Evolutionary conservation across 2,329 filamentous ascomycete species (phyloP).

Genomic region (Penicillium sp.): DNA sequence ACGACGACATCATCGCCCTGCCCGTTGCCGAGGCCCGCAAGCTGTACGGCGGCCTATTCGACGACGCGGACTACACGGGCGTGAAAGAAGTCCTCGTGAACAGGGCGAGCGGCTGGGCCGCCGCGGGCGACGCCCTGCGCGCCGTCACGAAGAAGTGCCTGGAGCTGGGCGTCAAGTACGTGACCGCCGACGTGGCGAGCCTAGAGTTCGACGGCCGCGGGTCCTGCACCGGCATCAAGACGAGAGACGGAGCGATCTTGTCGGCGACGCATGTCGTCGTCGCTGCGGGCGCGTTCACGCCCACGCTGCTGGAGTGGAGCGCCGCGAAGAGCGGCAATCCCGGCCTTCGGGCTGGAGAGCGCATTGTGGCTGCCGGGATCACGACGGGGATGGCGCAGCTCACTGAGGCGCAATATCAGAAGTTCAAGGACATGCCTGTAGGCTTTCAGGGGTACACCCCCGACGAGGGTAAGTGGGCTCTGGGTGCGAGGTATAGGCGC

Average conservation of each 20-base stretch:
- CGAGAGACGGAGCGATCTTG: constrained; percentile 22
- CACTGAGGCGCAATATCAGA: constrained; percentile 35
- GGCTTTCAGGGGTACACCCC: constrained; percentile 48
- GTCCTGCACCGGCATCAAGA: constrained; percentile 34
- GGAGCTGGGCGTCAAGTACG: constrained; percentile 58
- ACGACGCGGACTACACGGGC: constrained; percentile 58
- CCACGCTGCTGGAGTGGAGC: constrained; percentile 44
- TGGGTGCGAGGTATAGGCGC: not conserved
- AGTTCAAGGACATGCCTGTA: constrained; percentile 44
- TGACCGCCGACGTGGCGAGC: constrained; percentile 40
- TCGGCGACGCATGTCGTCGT: constrained; percentile 30
- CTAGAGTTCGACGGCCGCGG: constrained; percentile 51
- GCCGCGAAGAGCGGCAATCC: constrained; percentile 38
- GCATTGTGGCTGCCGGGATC: constrained; percentile 50
- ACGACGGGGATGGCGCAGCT: constrained; percentile 50
- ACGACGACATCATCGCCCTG: constrained; percentile 47
- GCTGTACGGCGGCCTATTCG: constrained; percentile 58
- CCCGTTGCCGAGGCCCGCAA: constrained; percentile 54
- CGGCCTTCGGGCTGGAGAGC: constrained; percentile 51
- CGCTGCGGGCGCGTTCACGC: constrained; percentile 34
- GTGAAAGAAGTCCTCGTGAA: constrained; percentile 60
- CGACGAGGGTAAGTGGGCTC: constrained; percentile 29
- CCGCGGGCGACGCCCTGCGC: constrained; percentile 57
- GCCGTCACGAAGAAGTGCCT: constrained; percentile 55
- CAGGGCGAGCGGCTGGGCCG: constrained; percentile 60